A percentile compares a stretch with the other conserved stretches of the same genome.
Conservation (phyloP, 352 stramenopile species). For the Pythium angustatum region DNA sequence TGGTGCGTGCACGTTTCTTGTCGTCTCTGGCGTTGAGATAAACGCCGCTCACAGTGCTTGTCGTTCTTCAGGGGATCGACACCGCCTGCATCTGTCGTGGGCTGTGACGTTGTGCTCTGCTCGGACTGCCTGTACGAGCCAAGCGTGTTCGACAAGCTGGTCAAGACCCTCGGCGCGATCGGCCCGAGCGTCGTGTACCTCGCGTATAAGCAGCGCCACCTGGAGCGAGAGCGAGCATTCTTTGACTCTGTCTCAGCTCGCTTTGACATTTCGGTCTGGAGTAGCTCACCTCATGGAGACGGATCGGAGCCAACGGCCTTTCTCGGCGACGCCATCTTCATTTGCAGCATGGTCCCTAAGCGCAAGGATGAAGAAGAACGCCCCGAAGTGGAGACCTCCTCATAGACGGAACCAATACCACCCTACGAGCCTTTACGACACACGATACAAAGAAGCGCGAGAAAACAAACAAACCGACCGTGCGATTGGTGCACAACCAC, state of each 20-base stretch:
- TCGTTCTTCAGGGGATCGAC: constrained; percentile 18
- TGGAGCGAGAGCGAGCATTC: constrained; percentile 47
- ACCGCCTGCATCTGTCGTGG: neutral
- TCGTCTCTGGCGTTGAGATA: too few species aligned
- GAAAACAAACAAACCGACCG: constrained; percentile 3
- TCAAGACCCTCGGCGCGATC: constrained; percentile 45
- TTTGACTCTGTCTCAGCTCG: constrained; percentile 36
- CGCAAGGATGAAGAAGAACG: neutral
- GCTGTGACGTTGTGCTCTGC: constrained; percentile 41
- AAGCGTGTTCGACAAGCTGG: constrained; percentile 37
- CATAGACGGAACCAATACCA: neutral
- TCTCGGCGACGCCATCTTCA: constrained; percentile 47
- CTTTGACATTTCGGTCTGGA: constrained; percentile 48
- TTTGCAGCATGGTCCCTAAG: constrained; percentile 27
- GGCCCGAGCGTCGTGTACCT: constrained; percentile 36
- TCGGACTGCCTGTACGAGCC: constrained; percentile 78
- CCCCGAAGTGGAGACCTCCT: constrained; percentile 1
- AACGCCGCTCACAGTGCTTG: too few species aligned
- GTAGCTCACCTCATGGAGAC: neutral
- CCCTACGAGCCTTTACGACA: too few species aligned
- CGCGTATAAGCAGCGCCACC: constrained; percentile 73
- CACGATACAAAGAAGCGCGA: neutral
- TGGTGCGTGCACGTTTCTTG: constrained; percentile 36
- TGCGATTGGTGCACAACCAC: too few species aligned
- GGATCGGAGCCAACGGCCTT: constrained; percentile 28